Base-by-base conservation (phyloP, 805 yeast species). In the Wickerhamomyces hampshirensis region DNA sequence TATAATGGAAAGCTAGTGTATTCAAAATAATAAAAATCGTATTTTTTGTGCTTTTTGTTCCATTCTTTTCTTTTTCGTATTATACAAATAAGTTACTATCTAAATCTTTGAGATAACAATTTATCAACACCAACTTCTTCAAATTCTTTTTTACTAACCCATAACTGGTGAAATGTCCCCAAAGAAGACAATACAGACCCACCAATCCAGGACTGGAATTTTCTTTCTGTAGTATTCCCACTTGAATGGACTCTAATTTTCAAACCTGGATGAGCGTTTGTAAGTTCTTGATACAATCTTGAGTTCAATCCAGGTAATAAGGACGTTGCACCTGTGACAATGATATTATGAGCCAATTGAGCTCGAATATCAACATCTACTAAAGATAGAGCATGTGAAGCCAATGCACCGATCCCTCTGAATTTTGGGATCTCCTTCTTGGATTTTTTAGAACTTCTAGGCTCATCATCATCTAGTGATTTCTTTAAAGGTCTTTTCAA, bases 111-210 rank as follows among this genome's bases (percentile, higher is more conserved):
- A 38, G 75, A 75, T 39, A 86, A 71, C 38, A 89, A 69, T 56
- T 87, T 76, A 38, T 85, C 93, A 10, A 79, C 78, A 5, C 97
- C 97, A 18, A 79, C 86, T 59, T 89, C 96, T 43, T 85, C 87
- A 50, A 81, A 84, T 59, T 89, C 97, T 46, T 75, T 76, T 53
- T 78, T 80, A 28, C 89, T 83, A 2, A 89, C 95, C 96, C 96
- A 89, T 63, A 84, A 65, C 60, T 89, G 97, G 59, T 89, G 97
- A 69, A 89, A 89, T 3, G 96, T 85, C 23, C 97, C 97, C 49
- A 89, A 69, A 35, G 93, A 80, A 5, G 95, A 78, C 38, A 89
- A 65, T 26, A 89, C 88, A 46, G 91, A 80, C 6, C 96, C 96
- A 30, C 97, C 97, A 33, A 89, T 73, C 96, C 96, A 89, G 6